phyloP scores from a whole-genome alignment of 2,329 filamentous ascomycete genomes.

The Trichoderma polysporum region DNA sequence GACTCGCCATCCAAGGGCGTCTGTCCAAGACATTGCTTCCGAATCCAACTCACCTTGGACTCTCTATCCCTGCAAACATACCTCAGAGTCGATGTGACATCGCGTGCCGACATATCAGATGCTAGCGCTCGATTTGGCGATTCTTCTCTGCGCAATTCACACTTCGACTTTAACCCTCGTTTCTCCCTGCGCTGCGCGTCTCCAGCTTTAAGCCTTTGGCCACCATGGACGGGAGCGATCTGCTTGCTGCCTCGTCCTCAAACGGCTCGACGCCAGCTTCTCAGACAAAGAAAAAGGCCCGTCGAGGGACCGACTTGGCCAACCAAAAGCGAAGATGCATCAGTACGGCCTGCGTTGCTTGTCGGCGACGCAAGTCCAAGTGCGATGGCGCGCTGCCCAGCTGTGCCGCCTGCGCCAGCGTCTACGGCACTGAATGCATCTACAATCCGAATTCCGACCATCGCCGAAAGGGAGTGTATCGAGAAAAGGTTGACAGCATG shows the following conservation, averaged over 20 bases:
- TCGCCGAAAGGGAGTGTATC: slow-evolving; percentile 93
- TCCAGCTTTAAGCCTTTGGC: background rate
- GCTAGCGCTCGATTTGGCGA: background rate
- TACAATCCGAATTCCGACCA: slow-evolving; percentile 98
- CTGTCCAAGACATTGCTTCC: background rate
- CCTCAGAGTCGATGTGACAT: slow-evolving; percentile 12
- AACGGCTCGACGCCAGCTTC: slow-evolving; percentile 5
- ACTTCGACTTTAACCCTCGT: background rate
- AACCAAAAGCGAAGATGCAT: slow-evolving; percentile 71
- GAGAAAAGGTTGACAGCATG: slow-evolving; percentile 84
- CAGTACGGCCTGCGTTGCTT: slow-evolving; percentile 81
- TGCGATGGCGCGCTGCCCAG: slow-evolving; percentile 90
- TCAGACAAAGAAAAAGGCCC: slow-evolving; percentile 48
- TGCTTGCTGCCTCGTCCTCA: background rate
- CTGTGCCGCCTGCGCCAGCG: slow-evolving; percentile 93
- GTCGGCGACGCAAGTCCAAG: slow-evolving; percentile 76
- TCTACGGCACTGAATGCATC: slow-evolving; percentile 86
- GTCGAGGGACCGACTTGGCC: slow-evolving; percentile 49
- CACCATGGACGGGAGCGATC: slow-evolving; percentile 4
- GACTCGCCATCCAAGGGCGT: background rate
- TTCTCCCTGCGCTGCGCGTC: background rate
- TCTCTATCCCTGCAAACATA: background rate
- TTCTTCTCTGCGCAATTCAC: background rate
- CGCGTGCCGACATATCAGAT: background rate
- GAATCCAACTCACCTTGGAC: background rate